phyloP scores from a whole-genome alignment of 2,329 filamentous ascomycete species.

The Talaromyces sp. region DNA sequence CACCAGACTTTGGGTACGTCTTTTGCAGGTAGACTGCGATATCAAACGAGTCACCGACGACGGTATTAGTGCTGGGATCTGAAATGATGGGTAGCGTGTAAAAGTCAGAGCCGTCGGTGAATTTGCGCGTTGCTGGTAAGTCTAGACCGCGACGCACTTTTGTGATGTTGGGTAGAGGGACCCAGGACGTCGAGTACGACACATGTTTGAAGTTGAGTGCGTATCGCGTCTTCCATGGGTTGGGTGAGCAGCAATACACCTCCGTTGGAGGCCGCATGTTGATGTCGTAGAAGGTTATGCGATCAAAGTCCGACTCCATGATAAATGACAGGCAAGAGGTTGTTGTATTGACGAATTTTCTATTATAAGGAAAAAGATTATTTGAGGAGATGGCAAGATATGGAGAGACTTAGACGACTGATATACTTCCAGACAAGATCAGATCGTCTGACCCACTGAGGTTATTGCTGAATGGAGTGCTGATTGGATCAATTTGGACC shows the following conservation, averaged over 20 bases:
- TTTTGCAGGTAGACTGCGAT: constrained; percentile 58
- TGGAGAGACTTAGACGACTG: neutral
- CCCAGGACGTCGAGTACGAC: constrained; percentile 48
- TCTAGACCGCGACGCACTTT: constrained; percentile 44
- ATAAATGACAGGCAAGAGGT: neutral
- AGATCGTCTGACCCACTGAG: neutral
- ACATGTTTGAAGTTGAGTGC: constrained; percentile 47
- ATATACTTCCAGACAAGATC: neutral
- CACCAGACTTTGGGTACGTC: constrained; percentile 43
- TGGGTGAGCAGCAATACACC: constrained; percentile 30
- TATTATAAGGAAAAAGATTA: neutral
- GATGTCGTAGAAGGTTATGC: constrained; percentile 46
- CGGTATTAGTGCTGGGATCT: constrained; percentile 36
- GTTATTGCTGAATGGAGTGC: neutral
- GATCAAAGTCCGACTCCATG: neutral
- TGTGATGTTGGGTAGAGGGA: constrained; percentile 48
- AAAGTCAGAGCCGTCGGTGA: constrained; percentile 53
- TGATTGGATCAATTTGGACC: neutral
- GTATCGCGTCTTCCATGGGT: constrained; percentile 48
- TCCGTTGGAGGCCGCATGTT: constrained; percentile 27
- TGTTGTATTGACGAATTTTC: neutral
- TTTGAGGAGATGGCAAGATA: neutral
- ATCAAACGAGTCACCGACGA: constrained; percentile 60
- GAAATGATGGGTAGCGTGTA: constrained; percentile 56
- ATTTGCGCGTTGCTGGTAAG: constrained; percentile 48